Base-by-base conservation (phyloP, 1,284 basidiomycete species). In the Peniophora sp. region DNA sequence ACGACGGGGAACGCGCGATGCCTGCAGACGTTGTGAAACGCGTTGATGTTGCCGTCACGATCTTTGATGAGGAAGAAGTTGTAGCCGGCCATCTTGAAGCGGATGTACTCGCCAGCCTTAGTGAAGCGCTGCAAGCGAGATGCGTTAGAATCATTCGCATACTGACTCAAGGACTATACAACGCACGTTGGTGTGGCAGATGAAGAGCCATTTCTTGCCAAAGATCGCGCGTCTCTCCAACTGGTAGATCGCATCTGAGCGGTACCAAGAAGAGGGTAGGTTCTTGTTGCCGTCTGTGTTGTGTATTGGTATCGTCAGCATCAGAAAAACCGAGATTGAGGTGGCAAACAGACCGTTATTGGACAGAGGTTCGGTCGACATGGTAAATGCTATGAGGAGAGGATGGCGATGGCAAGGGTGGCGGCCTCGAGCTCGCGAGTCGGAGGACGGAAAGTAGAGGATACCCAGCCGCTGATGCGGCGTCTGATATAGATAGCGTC, bases 161-260 rank as follows among this genome's bases (percentile, higher is more conserved):
- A n/a, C n/a, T n/a, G n/a, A n/a, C 17, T 6, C 27, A 43, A n/a
- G 32, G 23, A 32, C 39, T 2, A 41, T 24, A 17, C 24, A 23
- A 20, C 36, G 24, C 11, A 43, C 11, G 14, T 24, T 32, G 12
- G 20, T 47, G 20, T 20, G n/a, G 12, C 17, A n/a, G 24, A 12
- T 17, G 24, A 5, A 41, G 3, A 18, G 15, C 41, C 49, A 23
- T 24, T 41, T 51, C 48, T 62, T 58, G 24, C 57, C 58, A 51
- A 62, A 62, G 34, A 62, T 61, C 20, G 59, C 61, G 14, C 58
- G 55, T 24, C 60, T 56, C 46, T 62, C 61, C 10, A 62, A 55
- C 36, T 62, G 50, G 46, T 54, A 57, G 27, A 54, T 24, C n/a
- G 24, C 36, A 10, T 50, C 48, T 18, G 48, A 50, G 15, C 36